Conservation (phyloP, 345 rosid species). For the Noccaea caerulescens region DNA sequence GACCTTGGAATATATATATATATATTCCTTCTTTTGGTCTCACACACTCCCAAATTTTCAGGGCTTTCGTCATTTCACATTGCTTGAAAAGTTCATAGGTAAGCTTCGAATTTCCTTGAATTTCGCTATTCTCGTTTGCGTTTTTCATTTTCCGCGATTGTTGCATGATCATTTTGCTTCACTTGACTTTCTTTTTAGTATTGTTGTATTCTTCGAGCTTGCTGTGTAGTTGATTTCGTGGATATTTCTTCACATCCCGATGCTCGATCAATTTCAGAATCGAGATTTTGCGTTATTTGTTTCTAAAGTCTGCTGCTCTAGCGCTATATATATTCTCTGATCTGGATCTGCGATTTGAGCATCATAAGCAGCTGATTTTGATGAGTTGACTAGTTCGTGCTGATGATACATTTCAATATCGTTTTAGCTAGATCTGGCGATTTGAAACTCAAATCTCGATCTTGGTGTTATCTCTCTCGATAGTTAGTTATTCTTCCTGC, state of each 20-base stretch:
- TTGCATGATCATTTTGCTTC: conserved; percentile 27
- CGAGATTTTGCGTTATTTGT: not conserved
- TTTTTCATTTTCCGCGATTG: not conserved
- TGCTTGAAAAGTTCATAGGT: not conserved
- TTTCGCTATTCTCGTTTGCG: not conserved
- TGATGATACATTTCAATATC: not conserved
- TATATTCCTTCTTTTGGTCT: conserved; percentile 4
- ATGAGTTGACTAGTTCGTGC: not conserved
- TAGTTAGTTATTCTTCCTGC: not conserved
- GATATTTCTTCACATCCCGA: not conserved
- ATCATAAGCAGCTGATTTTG: not conserved
- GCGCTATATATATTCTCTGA: not conserved
- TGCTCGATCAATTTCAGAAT: not conserved
- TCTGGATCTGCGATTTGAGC: conserved; percentile 30
- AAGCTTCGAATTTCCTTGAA: not conserved
- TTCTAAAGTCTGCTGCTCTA: not conserved
- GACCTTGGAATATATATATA: not conserved
- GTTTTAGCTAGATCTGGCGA: conserved; percentile 25
- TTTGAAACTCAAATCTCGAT: conserved; percentile 16
- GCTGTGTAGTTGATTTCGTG: not conserved
- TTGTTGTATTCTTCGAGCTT: not conserved
- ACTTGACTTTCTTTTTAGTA: not conserved
- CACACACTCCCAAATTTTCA: not conserved
- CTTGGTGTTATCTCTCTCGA: not conserved
- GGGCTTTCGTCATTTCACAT: not conserved